These are phyloP conservation scores for Petunia hybrid DNA, from an alignment of 305 asterid species.

Conservation along the genomic window DNA sequence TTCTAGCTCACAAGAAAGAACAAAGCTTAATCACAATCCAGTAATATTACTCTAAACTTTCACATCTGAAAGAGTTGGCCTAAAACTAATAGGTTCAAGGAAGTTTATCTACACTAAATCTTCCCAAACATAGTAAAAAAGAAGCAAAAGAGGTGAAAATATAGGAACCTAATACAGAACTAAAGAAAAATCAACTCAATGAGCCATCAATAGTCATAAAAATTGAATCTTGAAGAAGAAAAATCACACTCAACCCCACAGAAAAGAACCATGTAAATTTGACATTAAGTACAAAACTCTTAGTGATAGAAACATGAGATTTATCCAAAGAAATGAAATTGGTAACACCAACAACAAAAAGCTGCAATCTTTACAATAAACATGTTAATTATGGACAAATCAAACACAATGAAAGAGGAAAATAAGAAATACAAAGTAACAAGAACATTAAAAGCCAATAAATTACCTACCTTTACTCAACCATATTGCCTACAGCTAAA, in stretches of 20 bases:
- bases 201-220: background rate
- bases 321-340: background rate
- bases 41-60: too few species aligned
- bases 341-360: background rate
- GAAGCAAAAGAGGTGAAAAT: slow-evolving; percentile 4
- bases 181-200: background rate
- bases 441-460: background rate
- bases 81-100: slow-evolving; percentile 15
- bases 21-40: background rate
- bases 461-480: slow-evolving; percentile 2
- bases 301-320: background rate
- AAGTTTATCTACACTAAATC: background rate
- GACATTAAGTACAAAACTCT: too few species aligned
- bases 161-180: background rate
- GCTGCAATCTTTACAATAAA: background rate
- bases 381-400: background rate
- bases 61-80: slow-evolving; percentile 10
- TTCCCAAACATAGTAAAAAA: background rate
- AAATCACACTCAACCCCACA: background rate
- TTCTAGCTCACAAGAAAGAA: background rate
- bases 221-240: background rate
- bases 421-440: background rate
- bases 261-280: too few species aligned
- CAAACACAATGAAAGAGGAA: background rate
- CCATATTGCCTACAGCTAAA: background rate